Conservation (phyloP, 2,329 filamentous ascomycete genomes). For the Colletotrichum plurivorum region DNA sequence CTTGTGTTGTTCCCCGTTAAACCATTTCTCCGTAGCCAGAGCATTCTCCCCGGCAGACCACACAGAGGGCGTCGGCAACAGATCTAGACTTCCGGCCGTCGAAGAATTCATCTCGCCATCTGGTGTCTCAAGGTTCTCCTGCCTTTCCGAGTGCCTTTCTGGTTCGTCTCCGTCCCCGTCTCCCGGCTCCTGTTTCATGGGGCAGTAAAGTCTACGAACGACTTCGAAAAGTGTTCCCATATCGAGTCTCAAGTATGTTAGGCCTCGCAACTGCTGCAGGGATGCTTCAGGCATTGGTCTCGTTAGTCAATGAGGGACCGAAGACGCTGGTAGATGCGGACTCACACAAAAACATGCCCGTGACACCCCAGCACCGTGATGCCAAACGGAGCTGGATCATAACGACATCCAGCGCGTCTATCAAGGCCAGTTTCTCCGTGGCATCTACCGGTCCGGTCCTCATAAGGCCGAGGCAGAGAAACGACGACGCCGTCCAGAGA, state of each 20-base stretch:
- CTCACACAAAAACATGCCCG: constrained; percentile 3
- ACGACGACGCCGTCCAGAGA: not conserved
- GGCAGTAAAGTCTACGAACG: not conserved
- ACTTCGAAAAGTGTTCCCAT: constrained; percentile 4
- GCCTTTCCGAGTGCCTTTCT: not conserved
- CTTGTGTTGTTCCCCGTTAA: not conserved
- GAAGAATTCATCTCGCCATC: not conserved
- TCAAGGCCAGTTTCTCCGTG: constrained; percentile 2
- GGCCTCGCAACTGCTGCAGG: not conserved
- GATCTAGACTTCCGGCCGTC: not conserved
- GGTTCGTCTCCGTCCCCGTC: not conserved
- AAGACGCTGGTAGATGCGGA: not conserved
- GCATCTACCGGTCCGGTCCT: constrained; percentile 4
- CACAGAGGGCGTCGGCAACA: not conserved
- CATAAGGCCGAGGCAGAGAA: constrained; percentile 2
- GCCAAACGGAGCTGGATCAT: constrained; percentile 4
- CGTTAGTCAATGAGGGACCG: not conserved
- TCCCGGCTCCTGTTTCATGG: not conserved
- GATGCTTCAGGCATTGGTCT: not conserved
- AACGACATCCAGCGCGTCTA: not conserved
- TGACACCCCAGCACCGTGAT: not conserved
- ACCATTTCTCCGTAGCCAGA: not conserved
- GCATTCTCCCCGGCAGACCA: not conserved
- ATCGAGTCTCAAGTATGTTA: constrained; percentile 14
- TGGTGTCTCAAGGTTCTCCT: not conserved